A percentile compares a stretch with the other conserved stretches of the same genome.
Conservation (phyloP, 371 early-diverging fungal species). For the Mucor velutinosus region DNA sequence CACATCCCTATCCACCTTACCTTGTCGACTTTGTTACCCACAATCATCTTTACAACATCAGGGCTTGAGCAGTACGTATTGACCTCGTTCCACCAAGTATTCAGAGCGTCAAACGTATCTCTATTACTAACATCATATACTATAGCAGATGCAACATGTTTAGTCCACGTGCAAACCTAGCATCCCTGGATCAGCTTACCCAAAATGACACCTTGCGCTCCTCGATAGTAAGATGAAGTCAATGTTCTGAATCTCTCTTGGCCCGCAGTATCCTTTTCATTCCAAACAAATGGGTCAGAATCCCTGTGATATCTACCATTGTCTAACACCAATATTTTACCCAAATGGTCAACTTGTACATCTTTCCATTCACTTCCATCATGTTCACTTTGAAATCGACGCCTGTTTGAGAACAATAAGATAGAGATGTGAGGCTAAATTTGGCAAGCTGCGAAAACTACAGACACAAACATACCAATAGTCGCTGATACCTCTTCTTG, state of each 20-base stretch:
- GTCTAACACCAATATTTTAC: constrained; percentile 40
- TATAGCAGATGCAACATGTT: constrained; percentile 18
- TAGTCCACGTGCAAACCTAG: not conserved
- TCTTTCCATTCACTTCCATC: constrained; percentile 85
- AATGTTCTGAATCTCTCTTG: constrained; percentile 99
- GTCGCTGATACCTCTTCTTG: constrained; percentile 94
- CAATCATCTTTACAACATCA: constrained; percentile 94
- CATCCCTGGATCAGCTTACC: constrained; percentile 37
- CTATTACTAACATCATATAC: constrained; percentile 97
- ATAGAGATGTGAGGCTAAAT: not conserved
- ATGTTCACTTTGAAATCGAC: constrained; percentile 99
- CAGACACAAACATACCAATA: constrained; percentile 66
- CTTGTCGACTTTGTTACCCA: constrained; percentile 98
- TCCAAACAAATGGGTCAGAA: not conserved
- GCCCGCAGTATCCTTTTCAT: constrained; percentile 98
- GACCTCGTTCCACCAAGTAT: constrained; percentile 93
- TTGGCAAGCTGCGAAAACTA: not conserved
- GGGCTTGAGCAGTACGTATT: constrained; percentile 87
- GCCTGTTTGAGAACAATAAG: constrained; percentile 49
- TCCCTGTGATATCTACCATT: too few relatives aligned
- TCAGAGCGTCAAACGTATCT: constrained; percentile 90
- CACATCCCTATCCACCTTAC: constrained; percentile 29
- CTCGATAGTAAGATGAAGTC: constrained; percentile 98
- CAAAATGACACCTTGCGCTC: constrained; percentile 96
- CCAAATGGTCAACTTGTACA: constrained; percentile 98